Conservation (phyloP, 768 basidiomycete genomes). For the Mycena pura region DNA sequence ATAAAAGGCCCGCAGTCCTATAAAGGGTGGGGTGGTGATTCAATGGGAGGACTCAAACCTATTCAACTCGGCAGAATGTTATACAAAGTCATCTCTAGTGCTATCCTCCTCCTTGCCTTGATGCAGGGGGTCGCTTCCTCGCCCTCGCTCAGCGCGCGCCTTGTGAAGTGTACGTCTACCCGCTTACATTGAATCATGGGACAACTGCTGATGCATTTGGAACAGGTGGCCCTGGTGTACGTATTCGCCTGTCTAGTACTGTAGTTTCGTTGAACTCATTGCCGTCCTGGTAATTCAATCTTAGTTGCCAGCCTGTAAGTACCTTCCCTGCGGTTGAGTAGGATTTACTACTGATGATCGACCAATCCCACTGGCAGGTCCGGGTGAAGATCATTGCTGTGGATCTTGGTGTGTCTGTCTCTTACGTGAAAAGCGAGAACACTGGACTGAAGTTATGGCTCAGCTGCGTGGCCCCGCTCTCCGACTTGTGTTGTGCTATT, state of each 20-base stretch:
- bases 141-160: neutral
- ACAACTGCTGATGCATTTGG: neutral
- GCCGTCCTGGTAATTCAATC: neutral
- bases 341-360: too few species aligned
- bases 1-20: neutral
- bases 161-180: neutral
- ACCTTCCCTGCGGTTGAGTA: neutral
- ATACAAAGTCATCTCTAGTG: neutral
- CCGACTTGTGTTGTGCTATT: too few species aligned
- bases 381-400: too few species aligned
- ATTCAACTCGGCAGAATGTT: neutral
- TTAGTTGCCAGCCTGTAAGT: slow-evolving; percentile 3
- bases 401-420: too few species aligned
- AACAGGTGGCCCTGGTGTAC: slow-evolving; percentile 2
- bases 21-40: neutral
- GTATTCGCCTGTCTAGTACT: neutral
- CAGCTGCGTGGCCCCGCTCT: too few species aligned
- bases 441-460: too few species aligned
- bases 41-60: neutral
- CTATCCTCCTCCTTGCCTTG: neutral
- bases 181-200: neutral
- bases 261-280: neutral
- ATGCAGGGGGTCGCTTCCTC: neutral
- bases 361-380: too few species aligned
- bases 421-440: too few species aligned